Evolutionary conservation across 495 filamentous ascomycete species (phyloP).

Genomic region (Xylaria palmicola): DNA sequence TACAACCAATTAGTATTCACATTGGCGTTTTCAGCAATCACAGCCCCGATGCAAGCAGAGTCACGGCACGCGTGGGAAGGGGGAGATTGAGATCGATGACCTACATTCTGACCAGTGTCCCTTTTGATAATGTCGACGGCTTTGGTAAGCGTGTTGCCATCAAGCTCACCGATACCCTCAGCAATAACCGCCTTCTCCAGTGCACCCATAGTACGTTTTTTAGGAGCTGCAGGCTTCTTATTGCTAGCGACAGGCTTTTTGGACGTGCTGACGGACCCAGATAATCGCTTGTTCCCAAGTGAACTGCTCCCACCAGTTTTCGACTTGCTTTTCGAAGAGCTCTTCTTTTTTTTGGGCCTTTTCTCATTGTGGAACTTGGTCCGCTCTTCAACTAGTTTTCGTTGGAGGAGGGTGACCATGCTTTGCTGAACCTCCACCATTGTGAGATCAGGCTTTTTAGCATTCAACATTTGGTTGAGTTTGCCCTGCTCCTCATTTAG

Average conservation of each 20-base stretch:
- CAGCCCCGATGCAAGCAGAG: neutral
- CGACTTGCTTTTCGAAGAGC: constrained; percentile 32
- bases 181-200: constrained; percentile 86
- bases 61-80: neutral
- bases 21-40: neutral
- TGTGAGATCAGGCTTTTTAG: constrained; percentile 64
- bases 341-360: constrained; percentile 42
- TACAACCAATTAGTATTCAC: constrained; percentile 19
- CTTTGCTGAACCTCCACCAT: constrained; percentile 56
- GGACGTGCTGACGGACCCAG: constrained; percentile 39
- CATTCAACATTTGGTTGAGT: constrained; percentile 63
- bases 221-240: constrained; percentile 47
- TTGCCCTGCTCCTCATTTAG: constrained; percentile 59
- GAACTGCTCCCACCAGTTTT: constrained; percentile 23
- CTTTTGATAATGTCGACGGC: constrained; percentile 89
- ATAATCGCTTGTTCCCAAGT: constrained; percentile 43
- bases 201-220: constrained; percentile 60
- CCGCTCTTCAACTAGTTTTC: constrained; percentile 49
- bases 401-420: constrained; percentile 47
- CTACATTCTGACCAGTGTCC: constrained; percentile 72
- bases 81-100: constrained; percentile 24
- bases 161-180: constrained; percentile 70
- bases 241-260: constrained; percentile 45
- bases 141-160: constrained; percentile 68
- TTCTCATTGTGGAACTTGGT: constrained; percentile 43